Conservation (phyloP, 768 basidiomycete species). For the Austroboletus eburneus region DNA sequence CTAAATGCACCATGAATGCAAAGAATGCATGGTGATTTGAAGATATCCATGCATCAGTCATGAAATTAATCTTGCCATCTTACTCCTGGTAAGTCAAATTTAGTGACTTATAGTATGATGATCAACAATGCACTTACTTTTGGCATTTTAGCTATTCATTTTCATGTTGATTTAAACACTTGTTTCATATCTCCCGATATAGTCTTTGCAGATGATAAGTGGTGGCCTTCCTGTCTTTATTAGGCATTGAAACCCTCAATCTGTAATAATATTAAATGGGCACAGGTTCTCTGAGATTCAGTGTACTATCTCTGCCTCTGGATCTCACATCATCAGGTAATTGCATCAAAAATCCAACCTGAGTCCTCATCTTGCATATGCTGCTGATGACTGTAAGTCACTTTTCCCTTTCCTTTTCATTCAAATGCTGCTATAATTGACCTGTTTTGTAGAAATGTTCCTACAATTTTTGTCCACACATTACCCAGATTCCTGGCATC, state of each 20-base stretch:
- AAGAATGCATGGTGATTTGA: neutral
- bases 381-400: neutral
- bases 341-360: too few species aligned
- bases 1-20: neutral
- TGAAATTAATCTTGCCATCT: neutral
- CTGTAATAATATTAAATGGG: neutral
- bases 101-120: neutral
- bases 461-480: too few species aligned
- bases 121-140: neutral
- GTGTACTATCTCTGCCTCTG: neutral
- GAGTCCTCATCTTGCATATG: neutral
- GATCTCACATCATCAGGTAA: too few species aligned
- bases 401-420: too few species aligned
- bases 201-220: neutral
- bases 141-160: neutral
- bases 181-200: neutral
- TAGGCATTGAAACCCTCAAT: neutral
- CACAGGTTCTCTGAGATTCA: neutral
- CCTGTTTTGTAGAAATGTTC: too few species aligned
- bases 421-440: too few species aligned
- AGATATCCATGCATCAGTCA: neutral
- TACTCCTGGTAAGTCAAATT: neutral
- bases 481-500: too few species aligned
- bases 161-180: neutral
- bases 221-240: neutral